Evolutionary conservation across 1,284 basidiomycete species (phyloP).

Genomic region (Sanghuangporus weigelae): DNA sequence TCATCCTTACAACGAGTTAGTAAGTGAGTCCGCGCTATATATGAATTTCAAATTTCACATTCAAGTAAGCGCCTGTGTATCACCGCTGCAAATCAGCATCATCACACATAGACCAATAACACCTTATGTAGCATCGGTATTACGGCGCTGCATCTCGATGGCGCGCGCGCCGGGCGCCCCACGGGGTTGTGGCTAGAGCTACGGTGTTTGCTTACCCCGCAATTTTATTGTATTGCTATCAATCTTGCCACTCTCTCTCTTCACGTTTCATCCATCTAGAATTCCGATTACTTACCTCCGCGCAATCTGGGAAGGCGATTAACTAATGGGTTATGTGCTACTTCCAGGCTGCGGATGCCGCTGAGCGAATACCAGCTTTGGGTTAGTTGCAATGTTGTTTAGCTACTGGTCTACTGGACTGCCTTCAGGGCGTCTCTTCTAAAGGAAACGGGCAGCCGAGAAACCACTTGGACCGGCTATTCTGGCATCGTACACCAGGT

Average conservation of each 20-base stretch:
- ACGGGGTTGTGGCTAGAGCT: background rate
- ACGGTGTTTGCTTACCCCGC: background rate
- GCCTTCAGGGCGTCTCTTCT: too few relatives aligned
- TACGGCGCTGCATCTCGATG: background rate
- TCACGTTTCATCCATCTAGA: background rate
- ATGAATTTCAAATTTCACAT: background rate
- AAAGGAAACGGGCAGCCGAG: too few relatives aligned
- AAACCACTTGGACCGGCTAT: too few relatives aligned
- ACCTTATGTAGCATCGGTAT: background rate
- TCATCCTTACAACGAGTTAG: background rate
- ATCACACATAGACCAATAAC: background rate
- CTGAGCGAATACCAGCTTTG: background rate
- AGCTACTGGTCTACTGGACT: too few relatives aligned
- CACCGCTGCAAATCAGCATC: background rate
- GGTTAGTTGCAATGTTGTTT: too few relatives aligned
- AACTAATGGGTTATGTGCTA: background rate
- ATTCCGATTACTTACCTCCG: background rate
- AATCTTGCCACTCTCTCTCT: background rate
- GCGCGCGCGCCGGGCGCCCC: background rate
- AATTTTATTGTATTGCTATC: background rate
- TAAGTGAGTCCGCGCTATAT: background rate
- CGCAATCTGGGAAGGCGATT: background rate
- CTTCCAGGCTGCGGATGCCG: background rate
- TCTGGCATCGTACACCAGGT: too few relatives aligned
- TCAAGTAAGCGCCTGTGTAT: background rate